phyloP scores from a whole-genome alignment of 2,329 filamentous ascomycete genomes.

The Exophiala spinifera region DNA sequence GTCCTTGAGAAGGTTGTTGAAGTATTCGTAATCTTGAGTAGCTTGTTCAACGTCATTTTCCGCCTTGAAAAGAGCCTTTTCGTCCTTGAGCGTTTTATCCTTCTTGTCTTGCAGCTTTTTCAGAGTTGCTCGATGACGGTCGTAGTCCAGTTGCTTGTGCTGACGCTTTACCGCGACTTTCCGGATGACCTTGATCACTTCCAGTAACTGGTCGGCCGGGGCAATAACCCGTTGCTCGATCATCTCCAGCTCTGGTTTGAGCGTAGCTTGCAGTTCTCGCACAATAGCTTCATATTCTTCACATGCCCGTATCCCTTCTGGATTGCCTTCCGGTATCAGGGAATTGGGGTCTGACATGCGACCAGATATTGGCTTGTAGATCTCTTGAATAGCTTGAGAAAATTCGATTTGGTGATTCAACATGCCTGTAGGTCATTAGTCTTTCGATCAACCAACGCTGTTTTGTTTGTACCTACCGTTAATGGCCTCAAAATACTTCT shows the following conservation, averaged over 20 bases:
- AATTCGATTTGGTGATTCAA: constrained; percentile 96
- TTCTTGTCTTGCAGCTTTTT: constrained; percentile 99
- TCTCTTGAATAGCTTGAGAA: constrained; percentile 89
- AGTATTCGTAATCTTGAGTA: constrained; percentile 96
- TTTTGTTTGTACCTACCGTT: constrained; percentile 59
- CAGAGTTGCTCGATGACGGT: constrained; percentile 74
- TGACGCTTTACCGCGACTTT: constrained; percentile 87
- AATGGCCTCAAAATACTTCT: constrained; percentile 96
- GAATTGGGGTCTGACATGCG: constrained; percentile 90
- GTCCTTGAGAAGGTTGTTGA: constrained; percentile 94
- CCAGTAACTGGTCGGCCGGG: constrained; percentile 87
- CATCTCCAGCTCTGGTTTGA: constrained; percentile 94
- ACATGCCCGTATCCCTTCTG: constrained; percentile 89
- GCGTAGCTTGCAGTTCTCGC: constrained; percentile 79
- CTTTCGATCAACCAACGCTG: not conserved
- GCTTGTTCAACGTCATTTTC: constrained; percentile 87
- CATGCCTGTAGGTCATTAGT: constrained; percentile 61
- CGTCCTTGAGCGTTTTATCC: constrained; percentile 91
- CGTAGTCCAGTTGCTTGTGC: constrained; percentile 96
- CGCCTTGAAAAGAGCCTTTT: constrained; percentile 94
- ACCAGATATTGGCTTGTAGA: constrained; percentile 97
- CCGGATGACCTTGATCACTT: constrained; percentile 91
- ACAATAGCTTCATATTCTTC: constrained; percentile 95
- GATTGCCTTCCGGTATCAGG: constrained; percentile 76
- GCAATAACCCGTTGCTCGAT: constrained; percentile 88